Evolutionary conservation across 1,284 basidiomycete species (phyloP).

Genomic region (Flammula alnicola): DNA sequence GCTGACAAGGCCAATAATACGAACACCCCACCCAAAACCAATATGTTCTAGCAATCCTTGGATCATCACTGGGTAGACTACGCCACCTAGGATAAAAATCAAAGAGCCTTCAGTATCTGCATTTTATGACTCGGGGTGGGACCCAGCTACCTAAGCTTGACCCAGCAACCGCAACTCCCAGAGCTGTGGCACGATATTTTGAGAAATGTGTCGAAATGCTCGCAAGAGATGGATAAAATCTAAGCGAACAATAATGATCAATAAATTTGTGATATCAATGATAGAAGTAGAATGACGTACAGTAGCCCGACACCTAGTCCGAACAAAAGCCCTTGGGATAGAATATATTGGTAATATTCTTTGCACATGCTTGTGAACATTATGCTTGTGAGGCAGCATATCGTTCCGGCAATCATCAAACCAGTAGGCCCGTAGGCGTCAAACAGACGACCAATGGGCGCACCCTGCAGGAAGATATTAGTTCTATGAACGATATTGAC

Average conservation of each 20-base stretch:
- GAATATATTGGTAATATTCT: slow-evolving; percentile 60
- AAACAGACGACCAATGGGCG: slow-evolving; percentile 52
- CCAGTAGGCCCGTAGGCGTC: slow-evolving; percentile 56
- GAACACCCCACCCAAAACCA: slow-evolving; percentile 68
- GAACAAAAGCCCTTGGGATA: slow-evolving; percentile 63
- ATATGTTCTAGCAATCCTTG: slow-evolving; percentile 56
- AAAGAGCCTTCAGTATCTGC: slow-evolving; percentile 8
- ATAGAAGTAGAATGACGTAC: slow-evolving; percentile 42
- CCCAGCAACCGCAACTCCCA: slow-evolving; percentile 58
- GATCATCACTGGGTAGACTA: slow-evolving; percentile 69
- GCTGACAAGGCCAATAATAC: slow-evolving; percentile 50
- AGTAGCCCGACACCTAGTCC: slow-evolving; percentile 63
- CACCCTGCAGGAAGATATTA: slow-evolving; percentile 41
- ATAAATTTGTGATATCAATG: slow-evolving; percentile 17
- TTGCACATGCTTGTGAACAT: slow-evolving; percentile 59
- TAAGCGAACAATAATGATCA: slow-evolving; percentile 28
- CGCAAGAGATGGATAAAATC: slow-evolving; percentile 61
- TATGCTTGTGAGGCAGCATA: slow-evolving; percentile 47
- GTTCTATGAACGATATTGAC: slow-evolving; percentile 2
- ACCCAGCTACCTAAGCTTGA: slow-evolving; percentile 48
- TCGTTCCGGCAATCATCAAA: slow-evolving; percentile 48
- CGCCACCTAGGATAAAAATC: slow-evolving; percentile 55
- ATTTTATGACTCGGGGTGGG: slow-evolving; percentile 19
- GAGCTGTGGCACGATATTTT: slow-evolving; percentile 61
- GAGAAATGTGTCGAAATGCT: slow-evolving; percentile 60